Conservation (phyloP, 495 filamentous ascomycete genomes). For the Trichoderma reesei region DNA sequence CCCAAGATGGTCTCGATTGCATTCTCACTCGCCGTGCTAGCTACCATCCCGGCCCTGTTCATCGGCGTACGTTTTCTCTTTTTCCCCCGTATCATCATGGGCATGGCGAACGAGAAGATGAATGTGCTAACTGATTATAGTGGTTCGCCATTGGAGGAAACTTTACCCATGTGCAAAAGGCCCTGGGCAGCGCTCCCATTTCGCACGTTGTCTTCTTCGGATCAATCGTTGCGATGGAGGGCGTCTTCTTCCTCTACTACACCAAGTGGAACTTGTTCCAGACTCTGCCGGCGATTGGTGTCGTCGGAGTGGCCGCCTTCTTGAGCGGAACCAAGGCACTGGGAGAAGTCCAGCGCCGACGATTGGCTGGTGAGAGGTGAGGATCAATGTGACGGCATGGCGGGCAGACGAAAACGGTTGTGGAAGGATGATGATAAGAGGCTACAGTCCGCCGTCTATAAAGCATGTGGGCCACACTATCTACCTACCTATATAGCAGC, state of each 20-base stretch:
- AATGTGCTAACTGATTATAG: constrained; percentile 27
- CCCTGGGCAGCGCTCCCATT: constrained; percentile 61
- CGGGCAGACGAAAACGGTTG: not conserved
- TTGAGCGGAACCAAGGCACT: constrained; percentile 86
- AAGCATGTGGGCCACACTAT: not conserved
- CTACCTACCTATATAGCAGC: not conserved
- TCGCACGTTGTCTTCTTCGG: constrained; percentile 74
- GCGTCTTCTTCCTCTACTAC: constrained; percentile 92
- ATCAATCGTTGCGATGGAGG: constrained; percentile 78
- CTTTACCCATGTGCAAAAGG: constrained; percentile 64
- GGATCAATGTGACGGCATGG: not conserved
- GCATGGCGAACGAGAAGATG: not conserved
- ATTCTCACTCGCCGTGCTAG: constrained; percentile 63
- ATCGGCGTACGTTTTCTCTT: constrained; percentile 51
- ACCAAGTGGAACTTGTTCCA: constrained; percentile 89
- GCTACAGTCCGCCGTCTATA: not conserved
- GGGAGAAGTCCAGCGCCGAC: constrained; percentile 80
- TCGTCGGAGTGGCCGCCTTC: constrained; percentile 61
- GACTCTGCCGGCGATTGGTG: constrained; percentile 60
- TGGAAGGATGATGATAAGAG: not conserved
- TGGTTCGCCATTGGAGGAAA: constrained; percentile 83
- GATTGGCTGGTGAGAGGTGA: constrained; percentile 69
- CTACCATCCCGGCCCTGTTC: constrained; percentile 61
- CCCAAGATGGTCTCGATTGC: constrained; percentile 72
- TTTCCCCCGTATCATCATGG: not conserved